Evolutionary conservation across 441 rosid species (phyloP).

Genomic region (Pelargonium citronellum): DNA sequence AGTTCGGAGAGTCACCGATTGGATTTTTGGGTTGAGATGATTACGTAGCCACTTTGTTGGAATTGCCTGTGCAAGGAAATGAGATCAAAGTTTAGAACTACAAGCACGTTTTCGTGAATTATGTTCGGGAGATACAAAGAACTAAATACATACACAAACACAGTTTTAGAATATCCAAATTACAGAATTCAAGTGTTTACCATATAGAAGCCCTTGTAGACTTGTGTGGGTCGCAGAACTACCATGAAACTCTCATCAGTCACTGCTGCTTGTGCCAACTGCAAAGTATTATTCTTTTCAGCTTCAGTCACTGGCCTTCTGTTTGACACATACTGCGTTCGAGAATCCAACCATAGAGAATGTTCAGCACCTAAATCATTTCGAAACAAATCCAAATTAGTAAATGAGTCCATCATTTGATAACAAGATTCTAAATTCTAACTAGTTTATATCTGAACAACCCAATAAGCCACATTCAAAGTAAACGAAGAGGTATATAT

Average conservation of each 20-base stretch:
- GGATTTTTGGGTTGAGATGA: slow-evolving; percentile 28
- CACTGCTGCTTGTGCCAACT: slow-evolving; percentile 30
- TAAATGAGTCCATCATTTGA: background rate
- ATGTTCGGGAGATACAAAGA: too few relatives aligned
- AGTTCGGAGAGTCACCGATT: slow-evolving; percentile 34
- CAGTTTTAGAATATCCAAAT: background rate
- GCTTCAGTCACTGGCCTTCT: slow-evolving; percentile 34
- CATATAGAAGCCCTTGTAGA: slow-evolving; percentile 41
- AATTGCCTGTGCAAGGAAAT: slow-evolving; percentile 27
- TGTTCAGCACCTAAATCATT: background rate
- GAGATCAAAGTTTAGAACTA: background rate
- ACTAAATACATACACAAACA: background rate
- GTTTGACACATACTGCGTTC: slow-evolving; percentile 23
- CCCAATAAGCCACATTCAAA: background rate
- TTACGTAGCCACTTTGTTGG: slow-evolving; percentile 37
- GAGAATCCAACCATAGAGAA: slow-evolving; percentile 8
- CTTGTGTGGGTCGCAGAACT: slow-evolving; percentile 43
- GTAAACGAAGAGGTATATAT: background rate
- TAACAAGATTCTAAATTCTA: background rate
- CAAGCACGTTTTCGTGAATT: too few relatives aligned
- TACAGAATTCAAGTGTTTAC: slow-evolving; percentile 19
- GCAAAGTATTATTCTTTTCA: slow-evolving; percentile 28
- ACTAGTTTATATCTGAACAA: background rate
- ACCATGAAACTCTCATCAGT: slow-evolving; percentile 33
- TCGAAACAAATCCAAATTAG: background rate